Conservation (phyloP, 441 rosid genomes). For the Adansonia grandidieri region DNA sequence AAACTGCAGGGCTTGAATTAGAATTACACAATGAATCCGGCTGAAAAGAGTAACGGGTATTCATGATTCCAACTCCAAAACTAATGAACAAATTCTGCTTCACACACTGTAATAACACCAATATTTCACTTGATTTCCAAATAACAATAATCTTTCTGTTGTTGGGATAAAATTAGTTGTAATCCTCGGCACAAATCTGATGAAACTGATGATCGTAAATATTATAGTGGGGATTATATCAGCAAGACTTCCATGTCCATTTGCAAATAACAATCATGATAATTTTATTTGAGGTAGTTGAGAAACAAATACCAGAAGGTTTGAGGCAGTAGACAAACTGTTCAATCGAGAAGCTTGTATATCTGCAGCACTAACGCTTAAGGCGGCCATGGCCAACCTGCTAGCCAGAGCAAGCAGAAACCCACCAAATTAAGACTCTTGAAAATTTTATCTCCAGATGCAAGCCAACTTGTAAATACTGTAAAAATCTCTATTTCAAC, state of each 20-base stretch:
- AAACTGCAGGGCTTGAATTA: constrained; percentile 40
- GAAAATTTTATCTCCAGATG: neutral
- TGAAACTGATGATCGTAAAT: constrained; percentile 15
- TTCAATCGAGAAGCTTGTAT: constrained; percentile 18
- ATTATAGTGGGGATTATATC: neutral
- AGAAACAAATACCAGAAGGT: constrained; percentile 42
- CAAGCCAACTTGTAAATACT: neutral
- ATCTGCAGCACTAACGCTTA: neutral
- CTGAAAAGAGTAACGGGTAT: constrained; percentile 53
- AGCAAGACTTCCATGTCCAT: constrained; percentile 32
- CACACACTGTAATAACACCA: neutral
- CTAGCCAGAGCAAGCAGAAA: constrained; percentile 25
- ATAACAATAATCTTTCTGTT: neutral
- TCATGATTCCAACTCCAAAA: constrained; percentile 43
- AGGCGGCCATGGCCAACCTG: neutral
- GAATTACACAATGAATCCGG: constrained; percentile 53
- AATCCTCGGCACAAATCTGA: neutral
- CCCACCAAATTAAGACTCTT: constrained; percentile 15
- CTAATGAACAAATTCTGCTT: neutral
- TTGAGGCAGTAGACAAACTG: neutral
- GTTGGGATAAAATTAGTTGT: too few species aligned
- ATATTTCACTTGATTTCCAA: neutral
- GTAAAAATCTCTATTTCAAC: constrained; percentile 17
- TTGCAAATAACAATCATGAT: constrained; percentile 34
- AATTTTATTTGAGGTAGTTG: constrained; percentile 35